Conservation (phyloP, 2,329 filamentous ascomycete genomes). For the Ophiosphaerella korrae region DNA sequence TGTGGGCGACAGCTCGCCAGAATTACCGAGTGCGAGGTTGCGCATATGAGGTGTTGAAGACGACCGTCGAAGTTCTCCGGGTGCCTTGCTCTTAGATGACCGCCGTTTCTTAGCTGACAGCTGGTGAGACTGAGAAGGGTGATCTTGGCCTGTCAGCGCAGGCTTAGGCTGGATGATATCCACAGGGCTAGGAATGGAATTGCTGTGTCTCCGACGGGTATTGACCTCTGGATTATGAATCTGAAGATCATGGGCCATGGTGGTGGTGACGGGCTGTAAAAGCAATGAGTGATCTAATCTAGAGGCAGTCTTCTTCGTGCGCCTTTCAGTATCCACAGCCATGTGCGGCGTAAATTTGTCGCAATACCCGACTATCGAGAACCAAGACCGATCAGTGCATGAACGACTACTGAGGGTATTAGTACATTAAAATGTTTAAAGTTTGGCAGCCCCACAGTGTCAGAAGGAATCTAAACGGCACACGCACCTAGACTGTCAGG, state of each 20-base stretch:
- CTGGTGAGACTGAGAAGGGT: constrained; percentile 24
- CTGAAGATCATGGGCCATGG: constrained; percentile 44
- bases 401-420: constrained; percentile 33
- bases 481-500: constrained; percentile 37
- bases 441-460: constrained; percentile 27
- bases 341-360: constrained; percentile 41
- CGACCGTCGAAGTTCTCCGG: constrained; percentile 49
- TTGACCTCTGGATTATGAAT: constrained; percentile 34
- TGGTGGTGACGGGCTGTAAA: constrained; percentile 36
- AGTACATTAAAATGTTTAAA: constrained; percentile 33
- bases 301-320: constrained; percentile 41
- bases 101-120: constrained; percentile 44
- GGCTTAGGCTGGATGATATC: constrained; percentile 26
- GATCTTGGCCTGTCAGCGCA: constrained; percentile 24
- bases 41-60: constrained; percentile 56
- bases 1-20: constrained; percentile 52
- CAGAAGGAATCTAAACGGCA: constrained; percentile 26
- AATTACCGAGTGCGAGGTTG: constrained; percentile 44
- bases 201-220: constrained; percentile 29
- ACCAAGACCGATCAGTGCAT: constrained; percentile 34
- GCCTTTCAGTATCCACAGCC: constrained; percentile 46
- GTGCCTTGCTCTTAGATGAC: constrained; percentile 47
- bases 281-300: constrained; percentile 40
- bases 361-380: constrained; percentile 33
- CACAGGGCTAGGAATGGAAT: constrained; percentile 27